Evolutionary conservation across 148 eudicot species (phyloP).

Genomic region (Arbutus unedo): DNA sequence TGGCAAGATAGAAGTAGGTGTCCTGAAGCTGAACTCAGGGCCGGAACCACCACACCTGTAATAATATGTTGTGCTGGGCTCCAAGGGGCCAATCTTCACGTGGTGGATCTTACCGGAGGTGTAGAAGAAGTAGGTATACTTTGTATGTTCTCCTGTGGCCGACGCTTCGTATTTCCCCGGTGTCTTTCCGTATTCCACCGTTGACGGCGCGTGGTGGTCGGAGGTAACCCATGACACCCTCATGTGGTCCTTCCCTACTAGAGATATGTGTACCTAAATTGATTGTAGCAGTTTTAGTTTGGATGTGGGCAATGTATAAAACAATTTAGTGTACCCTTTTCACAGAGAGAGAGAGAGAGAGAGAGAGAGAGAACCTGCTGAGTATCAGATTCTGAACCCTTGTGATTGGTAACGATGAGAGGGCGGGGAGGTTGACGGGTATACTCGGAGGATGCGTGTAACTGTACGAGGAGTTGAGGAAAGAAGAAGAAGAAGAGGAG

Average conservation of each 20-base stretch:
- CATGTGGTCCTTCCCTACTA: slow-evolving; percentile 66
- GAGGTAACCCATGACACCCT: slow-evolving; percentile 74
- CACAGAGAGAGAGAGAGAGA: background rate
- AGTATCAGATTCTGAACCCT: slow-evolving; percentile 42
- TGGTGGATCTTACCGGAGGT: slow-evolving; percentile 71
- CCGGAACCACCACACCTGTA: slow-evolving; percentile 63
- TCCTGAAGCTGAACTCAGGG: slow-evolving; percentile 64
- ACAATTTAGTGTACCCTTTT: too few relatives aligned
- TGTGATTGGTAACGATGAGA: slow-evolving; percentile 31
- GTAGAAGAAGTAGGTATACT: slow-evolving; percentile 64
- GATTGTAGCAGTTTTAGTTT: background rate
- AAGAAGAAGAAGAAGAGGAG: slow-evolving; percentile 14
- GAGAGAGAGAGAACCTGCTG: slow-evolving; percentile 41
- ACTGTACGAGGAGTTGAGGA: background rate
- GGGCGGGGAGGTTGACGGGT: slow-evolving; percentile 45
- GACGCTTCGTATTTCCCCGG: slow-evolving; percentile 46
- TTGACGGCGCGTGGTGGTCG: slow-evolving; percentile 44
- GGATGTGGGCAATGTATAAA: background rate
- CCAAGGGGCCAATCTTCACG: slow-evolving; percentile 66
- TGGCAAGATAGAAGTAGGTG: slow-evolving; percentile 64
- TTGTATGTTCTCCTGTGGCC: slow-evolving; percentile 50
- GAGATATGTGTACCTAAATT: slow-evolving; percentile 71
- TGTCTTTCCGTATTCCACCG: slow-evolving; percentile 61
- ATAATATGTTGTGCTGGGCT: slow-evolving; percentile 57
- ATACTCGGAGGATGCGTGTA: slow-evolving; percentile 28